phyloP scores from a whole-genome alignment of 164 flowering plant species.

The Saururus chinensis region DNA sequence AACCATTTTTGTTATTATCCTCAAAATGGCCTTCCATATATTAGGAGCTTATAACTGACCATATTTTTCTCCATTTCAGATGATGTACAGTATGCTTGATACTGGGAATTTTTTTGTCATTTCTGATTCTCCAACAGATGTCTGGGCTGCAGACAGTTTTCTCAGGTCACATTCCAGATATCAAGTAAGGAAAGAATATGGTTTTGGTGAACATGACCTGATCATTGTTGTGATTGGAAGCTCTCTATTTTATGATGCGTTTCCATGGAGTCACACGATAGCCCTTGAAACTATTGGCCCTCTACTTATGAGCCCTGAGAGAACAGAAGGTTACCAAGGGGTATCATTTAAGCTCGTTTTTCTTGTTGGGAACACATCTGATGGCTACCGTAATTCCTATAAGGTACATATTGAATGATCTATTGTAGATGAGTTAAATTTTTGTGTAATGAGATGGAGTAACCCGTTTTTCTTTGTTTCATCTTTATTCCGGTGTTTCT shows the following conservation, averaged over 20 bases:
- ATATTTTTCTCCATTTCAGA: constrained; percentile 36
- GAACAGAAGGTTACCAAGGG: constrained; percentile 28
- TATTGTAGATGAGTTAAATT: too few species aligned
- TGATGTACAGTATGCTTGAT: constrained; percentile 84
- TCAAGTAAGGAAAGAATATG: constrained; percentile 41
- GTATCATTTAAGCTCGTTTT: constrained; percentile 62
- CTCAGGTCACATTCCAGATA: constrained; percentile 41
- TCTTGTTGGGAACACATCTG: constrained; percentile 72
- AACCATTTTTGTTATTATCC: neutral
- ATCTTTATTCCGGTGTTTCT: too few species aligned
- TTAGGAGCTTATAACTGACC: neutral
- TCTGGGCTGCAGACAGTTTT: constrained; percentile 80
- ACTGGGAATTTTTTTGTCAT: constrained; percentile 90
- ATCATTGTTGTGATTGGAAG: constrained; percentile 75
- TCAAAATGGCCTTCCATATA: neutral
- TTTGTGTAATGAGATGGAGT: too few species aligned
- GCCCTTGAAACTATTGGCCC: constrained; percentile 72
- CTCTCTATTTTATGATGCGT: constrained; percentile 62
- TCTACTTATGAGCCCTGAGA: constrained; percentile 52
- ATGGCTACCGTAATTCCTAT: constrained; percentile 49
- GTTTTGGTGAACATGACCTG: constrained; percentile 52
- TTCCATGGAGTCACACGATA: constrained; percentile 80
- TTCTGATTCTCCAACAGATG: constrained; percentile 85
- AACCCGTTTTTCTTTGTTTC: too few species aligned
- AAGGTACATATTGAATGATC: constrained; percentile 39